phyloP scores from a whole-genome alignment of 1,284 basidiomycete species.

The Melampsora americana region DNA sequence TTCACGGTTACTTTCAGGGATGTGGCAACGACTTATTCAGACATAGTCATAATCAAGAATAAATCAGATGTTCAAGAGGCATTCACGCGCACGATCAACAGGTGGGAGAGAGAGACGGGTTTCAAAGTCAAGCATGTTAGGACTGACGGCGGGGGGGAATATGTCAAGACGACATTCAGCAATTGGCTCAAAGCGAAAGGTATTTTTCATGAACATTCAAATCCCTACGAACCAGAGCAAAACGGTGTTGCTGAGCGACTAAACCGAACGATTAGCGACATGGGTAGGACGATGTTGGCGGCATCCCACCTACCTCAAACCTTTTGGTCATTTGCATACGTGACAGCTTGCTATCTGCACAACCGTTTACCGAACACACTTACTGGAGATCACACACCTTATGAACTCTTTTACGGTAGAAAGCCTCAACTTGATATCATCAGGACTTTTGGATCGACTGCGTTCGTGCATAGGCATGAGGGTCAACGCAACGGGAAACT shows the following conservation, averaged over 20 bases:
- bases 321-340: conserved; percentile 1
- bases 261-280: conserved; percentile 16
- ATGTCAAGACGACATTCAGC: not conserved
- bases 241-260: conserved; percentile 10
- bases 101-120: not conserved
- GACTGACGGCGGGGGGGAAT: conserved; percentile 6
- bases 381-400: not conserved
- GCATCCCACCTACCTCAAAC: not conserved
- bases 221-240: conserved; percentile 5
- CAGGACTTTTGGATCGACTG: not conserved
- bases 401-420: too few relatives aligned
- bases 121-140: not conserved
- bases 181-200: not conserved
- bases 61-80: not conserved
- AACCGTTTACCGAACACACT: conserved; percentile 5
- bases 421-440: not conserved
- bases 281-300: not conserved
- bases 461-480: not conserved
- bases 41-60: not conserved
- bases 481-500: conserved; percentile 6
- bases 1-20: too few relatives aligned
- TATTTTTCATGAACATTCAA: not conserved
- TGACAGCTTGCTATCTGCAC: not conserved
- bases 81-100: not conserved
- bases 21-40: not conserved